Percentiles rank a stretch among this genome's conserved stretches.
These are phyloP conservation scores for Nannizziopsis arthrosporioides DNA, from an alignment of 2,329 filamentous ascomycete genomes.

Conservation along the genomic window DNA sequence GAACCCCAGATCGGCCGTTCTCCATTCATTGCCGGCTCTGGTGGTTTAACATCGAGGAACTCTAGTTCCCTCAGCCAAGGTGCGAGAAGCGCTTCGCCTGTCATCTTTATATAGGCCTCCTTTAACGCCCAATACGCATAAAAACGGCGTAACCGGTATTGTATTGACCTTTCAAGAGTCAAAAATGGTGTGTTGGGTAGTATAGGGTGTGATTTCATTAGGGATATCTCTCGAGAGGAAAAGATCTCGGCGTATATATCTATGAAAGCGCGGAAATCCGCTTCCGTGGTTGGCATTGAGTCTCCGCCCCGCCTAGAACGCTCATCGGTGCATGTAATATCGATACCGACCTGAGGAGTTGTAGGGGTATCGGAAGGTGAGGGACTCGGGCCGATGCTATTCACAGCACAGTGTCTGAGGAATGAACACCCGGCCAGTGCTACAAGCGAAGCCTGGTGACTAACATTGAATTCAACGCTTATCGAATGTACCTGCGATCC, in stretches of 20 bases:
- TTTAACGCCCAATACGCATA: conserved; percentile 56
- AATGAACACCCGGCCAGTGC: conserved; percentile 42
- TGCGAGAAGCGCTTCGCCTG: conserved; percentile 51
- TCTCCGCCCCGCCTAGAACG: conserved; percentile 36
- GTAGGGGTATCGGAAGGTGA: conserved; percentile 11
- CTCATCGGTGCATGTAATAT: conserved; percentile 53
- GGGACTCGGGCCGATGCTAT: conserved; percentile 3
- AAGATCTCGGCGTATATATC: conserved; percentile 52
- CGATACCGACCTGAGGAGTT: conserved; percentile 43
- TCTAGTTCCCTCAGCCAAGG: conserved; percentile 50
- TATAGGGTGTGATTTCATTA: conserved; percentile 37
- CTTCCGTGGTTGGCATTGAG: conserved; percentile 33
- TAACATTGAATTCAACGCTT: conserved; percentile 51
- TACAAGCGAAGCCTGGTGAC: conserved; percentile 53
- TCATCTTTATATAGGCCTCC: conserved; percentile 56
- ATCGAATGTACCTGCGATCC: conserved; percentile 11
- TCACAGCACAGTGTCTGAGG: conserved; percentile 11
- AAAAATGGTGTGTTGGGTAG: conserved; percentile 2
- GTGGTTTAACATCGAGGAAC: conserved; percentile 43
- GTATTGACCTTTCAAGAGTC: conserved; percentile 34
- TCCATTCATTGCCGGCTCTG: conserved; percentile 4
- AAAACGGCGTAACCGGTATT: conserved; percentile 48
- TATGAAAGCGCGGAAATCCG: conserved; percentile 46
- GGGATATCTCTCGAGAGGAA: conserved; percentile 42
- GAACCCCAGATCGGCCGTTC: conserved; percentile 23